Conservation (phyloP, 148 eudicot species). For the Beta vulgaris region DNA sequence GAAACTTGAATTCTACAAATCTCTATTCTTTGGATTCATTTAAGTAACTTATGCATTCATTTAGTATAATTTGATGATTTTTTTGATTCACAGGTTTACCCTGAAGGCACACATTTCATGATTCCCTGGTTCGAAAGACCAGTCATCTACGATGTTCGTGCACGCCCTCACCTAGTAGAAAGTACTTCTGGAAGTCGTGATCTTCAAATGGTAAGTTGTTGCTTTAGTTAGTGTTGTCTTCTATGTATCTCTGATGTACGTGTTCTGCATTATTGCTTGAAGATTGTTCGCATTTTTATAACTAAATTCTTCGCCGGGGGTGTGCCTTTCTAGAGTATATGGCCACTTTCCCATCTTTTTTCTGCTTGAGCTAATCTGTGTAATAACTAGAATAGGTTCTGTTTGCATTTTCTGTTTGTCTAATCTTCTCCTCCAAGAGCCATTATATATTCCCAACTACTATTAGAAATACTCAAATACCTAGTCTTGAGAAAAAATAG, state of each 20-base stretch:
- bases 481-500: too few relatives aligned
- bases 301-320: too few relatives aligned
- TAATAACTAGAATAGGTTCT: background rate
- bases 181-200: slow-evolving; percentile 98
- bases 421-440: background rate
- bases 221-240: background rate
- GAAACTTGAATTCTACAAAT: too few relatives aligned
- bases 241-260: background rate
- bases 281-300: background rate
- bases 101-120: slow-evolving; percentile 93
- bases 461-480: too few relatives aligned
- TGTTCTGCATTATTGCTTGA: background rate
- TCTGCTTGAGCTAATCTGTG: background rate
- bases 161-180: slow-evolving; percentile 86
- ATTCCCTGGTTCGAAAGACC: slow-evolving; percentile 97
- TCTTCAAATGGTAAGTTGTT: slow-evolving; percentile 78
- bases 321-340: too few relatives aligned
- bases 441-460: too few relatives aligned
- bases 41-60: too few relatives aligned
- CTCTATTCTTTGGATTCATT: too few relatives aligned
- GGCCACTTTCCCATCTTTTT: too few relatives aligned
- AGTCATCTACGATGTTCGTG: slow-evolving; percentile 88
- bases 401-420: background rate
- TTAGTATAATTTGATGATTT: background rate
- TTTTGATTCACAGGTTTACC: slow-evolving; percentile 61